Base-by-base conservation (phyloP, 192 early-diverging fungal species). In the Diversispora eburnea region DNA sequence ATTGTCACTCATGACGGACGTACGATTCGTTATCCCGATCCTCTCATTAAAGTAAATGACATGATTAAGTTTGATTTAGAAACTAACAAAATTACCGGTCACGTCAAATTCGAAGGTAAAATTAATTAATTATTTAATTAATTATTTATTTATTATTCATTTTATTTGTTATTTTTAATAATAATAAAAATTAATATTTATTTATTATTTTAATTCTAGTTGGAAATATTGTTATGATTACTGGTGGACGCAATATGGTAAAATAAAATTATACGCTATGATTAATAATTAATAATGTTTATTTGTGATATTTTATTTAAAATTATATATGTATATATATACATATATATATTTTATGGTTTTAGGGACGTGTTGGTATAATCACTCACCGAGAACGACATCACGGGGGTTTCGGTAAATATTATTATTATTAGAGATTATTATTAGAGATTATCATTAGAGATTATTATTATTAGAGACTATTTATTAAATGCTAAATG, bases 1-100 rank as follows among this genome's bases (percentile, higher is more conserved):
- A 82, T 93, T 58, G 93, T 97, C 66, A 99, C 98, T 83, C 98
- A 99, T 89, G 98, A 99, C 78, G 98, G 98, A 48, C 94, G 98
- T 80, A 99, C 98, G 76, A 87, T 98, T 86, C 96, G 98, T 84
- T 99, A 96, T 91, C 98, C 98, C 58, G 98, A 99, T 89, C 98
- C 98, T 71, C 74, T 91, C 83, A 90, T 99, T 88, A 97, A 98
- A 92, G 95, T 94, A 81, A 98, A 98, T 91, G 98, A 99, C 89
- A 95, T 95, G 65, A 86, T 99, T 88, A 95, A 94, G 89, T 86
- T 97, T 77, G 96, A 99, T 81, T 75, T 99, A 54, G 96, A 94
- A 83, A 88, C 86, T 67, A 88, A 88, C 84, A 99, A 99, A 92
- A 90, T 96, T 76, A 83, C 83, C 62, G 95, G 93, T 75, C 93